Conservation (phyloP, 495 filamentous ascomycete species). For the Penicillium ucsense region DNA sequence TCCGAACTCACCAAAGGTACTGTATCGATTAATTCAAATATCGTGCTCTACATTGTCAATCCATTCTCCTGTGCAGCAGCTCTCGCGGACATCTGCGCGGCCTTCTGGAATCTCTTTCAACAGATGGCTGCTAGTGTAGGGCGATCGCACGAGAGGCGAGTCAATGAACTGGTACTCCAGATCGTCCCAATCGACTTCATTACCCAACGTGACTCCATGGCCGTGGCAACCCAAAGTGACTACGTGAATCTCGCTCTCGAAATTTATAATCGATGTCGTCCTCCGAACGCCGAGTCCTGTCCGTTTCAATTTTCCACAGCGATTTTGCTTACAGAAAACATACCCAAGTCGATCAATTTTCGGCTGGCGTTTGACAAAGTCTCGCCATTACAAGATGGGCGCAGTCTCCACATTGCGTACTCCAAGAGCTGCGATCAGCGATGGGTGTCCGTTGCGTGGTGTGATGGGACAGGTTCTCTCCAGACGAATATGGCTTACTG, state of each 20-base stretch:
- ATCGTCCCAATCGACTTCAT: constrained; percentile 68
- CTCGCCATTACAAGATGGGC: constrained; percentile 73
- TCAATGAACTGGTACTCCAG: constrained; percentile 72
- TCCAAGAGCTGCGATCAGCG: constrained; percentile 69
- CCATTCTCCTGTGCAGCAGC: constrained; percentile 54
- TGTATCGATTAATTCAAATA: constrained; percentile 43
- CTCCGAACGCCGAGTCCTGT: constrained; percentile 33
- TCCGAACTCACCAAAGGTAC: constrained; percentile 34
- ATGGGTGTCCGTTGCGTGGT: constrained; percentile 92
- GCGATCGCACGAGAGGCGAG: constrained; percentile 37
- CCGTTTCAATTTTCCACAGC: constrained; percentile 51
- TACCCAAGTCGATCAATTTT: constrained; percentile 71
- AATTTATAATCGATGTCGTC: constrained; percentile 75
- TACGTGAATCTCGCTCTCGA: constrained; percentile 67
- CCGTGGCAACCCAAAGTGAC: constrained; percentile 56
- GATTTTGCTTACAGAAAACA: constrained; percentile 61
- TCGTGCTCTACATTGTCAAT: constrained; percentile 83
- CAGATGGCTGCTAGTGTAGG: constrained; percentile 46
- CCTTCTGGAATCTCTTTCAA: constrained; percentile 67
- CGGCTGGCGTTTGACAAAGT: constrained; percentile 46
- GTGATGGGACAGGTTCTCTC: constrained; percentile 67
- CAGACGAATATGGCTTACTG: constrained; percentile 75
- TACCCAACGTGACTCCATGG: constrained; percentile 52
- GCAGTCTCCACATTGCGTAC: constrained; percentile 79
- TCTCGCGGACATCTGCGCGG: constrained; percentile 66